Conservation (phyloP, 1,284 basidiomycete species). For the Moesziomyces sp. region DNA sequence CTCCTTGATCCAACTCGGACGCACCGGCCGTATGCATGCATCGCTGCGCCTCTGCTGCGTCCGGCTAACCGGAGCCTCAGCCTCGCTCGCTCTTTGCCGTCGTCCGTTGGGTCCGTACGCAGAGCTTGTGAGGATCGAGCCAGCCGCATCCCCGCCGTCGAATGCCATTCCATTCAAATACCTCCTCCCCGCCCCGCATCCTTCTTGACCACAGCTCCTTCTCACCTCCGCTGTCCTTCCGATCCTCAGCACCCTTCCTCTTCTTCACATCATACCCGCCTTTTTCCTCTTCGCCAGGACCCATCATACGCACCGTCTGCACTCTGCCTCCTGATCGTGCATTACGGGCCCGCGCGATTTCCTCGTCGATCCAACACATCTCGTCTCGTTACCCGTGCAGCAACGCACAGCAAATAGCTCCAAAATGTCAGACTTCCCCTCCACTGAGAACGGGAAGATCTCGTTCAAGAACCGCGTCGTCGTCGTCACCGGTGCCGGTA, state of each 20-base stretch:
- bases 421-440: conserved; percentile 64
- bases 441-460: conserved; percentile 63
- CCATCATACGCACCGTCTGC: not conserved
- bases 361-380: not conserved
- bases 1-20: no score
- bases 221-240: no score
- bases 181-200: not conserved
- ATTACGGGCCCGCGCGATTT: no score
- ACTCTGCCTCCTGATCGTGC: not conserved
- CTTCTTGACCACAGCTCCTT: not conserved
- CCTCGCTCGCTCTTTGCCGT: not conserved
- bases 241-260: not conserved
- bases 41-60: not conserved
- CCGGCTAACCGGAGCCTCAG: conserved; percentile 13
- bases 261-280: not conserved
- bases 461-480: conserved; percentile 90
- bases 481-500: conserved; percentile 93
- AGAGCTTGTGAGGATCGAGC: not conserved
- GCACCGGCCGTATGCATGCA: not conserved
- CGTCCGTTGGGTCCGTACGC: conserved; percentile 1
- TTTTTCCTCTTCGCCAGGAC: not conserved
- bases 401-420: conserved; percentile 8
- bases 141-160: not conserved
- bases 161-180: not conserved
- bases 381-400: conserved; percentile 11